Percentiles rank a stretch among this genome's conserved stretches.
Evolutionary conservation across 805 yeast species (phyloP).

Genomic region (Saturnispora gosingensis): DNA sequence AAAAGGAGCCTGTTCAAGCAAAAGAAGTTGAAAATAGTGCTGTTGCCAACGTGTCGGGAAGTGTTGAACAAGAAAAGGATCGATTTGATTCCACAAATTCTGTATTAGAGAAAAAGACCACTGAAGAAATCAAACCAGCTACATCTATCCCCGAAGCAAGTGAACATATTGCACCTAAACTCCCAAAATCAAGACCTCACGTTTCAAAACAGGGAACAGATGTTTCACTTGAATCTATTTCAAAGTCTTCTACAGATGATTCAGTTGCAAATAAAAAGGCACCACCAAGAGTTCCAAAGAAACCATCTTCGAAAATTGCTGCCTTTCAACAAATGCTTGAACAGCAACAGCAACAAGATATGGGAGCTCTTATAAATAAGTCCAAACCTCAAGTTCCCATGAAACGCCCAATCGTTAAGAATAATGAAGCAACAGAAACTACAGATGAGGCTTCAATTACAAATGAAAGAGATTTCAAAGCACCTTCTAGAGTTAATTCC

Average conservation of each 20-base stretch:
- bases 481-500: conserved; percentile 18
- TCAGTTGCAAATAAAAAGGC: conserved; percentile 18
- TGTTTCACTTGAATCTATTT: not conserved
- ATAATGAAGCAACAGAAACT: not conserved
- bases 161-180: not conserved
- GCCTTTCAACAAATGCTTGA: conserved; percentile 73
- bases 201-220: not conserved
- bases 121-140: not conserved
- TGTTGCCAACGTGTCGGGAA: too few relatives aligned
- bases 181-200: conserved; percentile 11
- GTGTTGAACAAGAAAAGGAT: not conserved
- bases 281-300: conserved; percentile 68
- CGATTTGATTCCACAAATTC: not conserved
- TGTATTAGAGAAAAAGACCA: not conserved
- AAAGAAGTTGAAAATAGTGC: too few relatives aligned
- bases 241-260: not conserved
- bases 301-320: conserved; percentile 69
- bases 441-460: not conserved
- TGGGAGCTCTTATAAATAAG: conserved; percentile 13
- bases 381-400: conserved; percentile 18
- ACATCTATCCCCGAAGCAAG: not conserved
- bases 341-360: conserved; percentile 36
- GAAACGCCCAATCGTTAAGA: conserved; percentile 14
- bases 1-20: too few relatives aligned
- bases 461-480: not conserved